Base-by-base conservation (phyloP, 1,139 yeast species). In the Yamadazyma oceani region DNA sequence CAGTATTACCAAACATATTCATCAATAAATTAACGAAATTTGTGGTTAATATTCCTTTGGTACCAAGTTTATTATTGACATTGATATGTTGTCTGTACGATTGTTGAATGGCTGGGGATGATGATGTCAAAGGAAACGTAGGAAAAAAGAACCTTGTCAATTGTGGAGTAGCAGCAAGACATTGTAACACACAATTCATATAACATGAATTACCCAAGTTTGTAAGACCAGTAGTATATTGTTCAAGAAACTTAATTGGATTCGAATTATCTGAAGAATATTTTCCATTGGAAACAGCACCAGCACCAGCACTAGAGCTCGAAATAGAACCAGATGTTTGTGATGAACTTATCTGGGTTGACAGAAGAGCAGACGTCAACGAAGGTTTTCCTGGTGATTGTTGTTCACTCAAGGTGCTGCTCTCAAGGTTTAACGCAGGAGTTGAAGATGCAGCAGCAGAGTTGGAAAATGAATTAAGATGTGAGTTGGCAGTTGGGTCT, bases 161-260 rank as follows among this genome's bases (percentile, higher is more conserved):
- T 48, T 62, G 78, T 31, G 68, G 74, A 17, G 65, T 70, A 9
- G 66, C 76, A 5, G 62, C 75, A 26, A 92, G 64, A 55, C 97
- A 90, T 60, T 92, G 98, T 13, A 92, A 62, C 40, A 92, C 76
- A 52, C 96, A 86, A 60, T 92, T 92, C 82, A 92, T 84, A 58
- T 92, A 92, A 60, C 98, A 92, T 0, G 96, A 85, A 53, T 89
- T 92, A 1, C 97, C 97, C 46, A 86, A 70, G 54, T 92, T 92
- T 35, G 74, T 74, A 25, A 92, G 66, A 0, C 97, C 96, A 0
- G 77, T 71, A 3, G 68, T 50, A 42, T 64, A 66, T 36, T 59
- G 62, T 32, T 62, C 63, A 10, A 66, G 53, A 38, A 64, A 59
- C 23, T 51, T 54, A 2, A 46, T 39, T 2, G 62, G 54, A 38